A percentile compares a stretch with the other conserved stretches of the same genome.
Conservation (phyloP, 1,139 yeast species). For the Candida tropicalis region DNA sequence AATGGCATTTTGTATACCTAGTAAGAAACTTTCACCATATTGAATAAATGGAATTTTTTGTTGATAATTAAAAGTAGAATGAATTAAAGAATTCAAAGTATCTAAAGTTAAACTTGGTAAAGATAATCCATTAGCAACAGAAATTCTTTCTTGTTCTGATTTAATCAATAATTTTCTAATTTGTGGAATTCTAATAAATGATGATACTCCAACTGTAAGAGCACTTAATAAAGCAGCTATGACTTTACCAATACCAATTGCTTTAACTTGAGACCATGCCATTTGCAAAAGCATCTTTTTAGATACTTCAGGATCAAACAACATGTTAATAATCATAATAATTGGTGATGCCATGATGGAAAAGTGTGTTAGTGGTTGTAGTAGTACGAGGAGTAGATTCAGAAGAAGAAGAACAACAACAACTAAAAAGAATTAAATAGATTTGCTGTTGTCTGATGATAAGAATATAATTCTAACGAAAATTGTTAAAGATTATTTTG, state of each 20-base stretch:
- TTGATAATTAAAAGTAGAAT: constrained; percentile 43
- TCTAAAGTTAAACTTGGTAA: constrained; percentile 41
- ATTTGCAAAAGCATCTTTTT: constrained; percentile 43
- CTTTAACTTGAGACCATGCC: constrained; percentile 39
- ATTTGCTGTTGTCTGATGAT: too few species aligned
- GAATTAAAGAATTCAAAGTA: constrained; percentile 41
- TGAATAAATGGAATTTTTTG: constrained; percentile 39
- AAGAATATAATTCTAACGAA: too few species aligned
- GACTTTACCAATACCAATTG: constrained; percentile 40
- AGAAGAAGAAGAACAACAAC: neutral
- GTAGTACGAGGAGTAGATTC: neutral
- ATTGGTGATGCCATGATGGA: constrained; percentile 27
- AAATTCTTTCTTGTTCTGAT: constrained; percentile 28
- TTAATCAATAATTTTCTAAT: constrained; percentile 36
- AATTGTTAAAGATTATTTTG: too few species aligned
- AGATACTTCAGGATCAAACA: constrained; percentile 44
- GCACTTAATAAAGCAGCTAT: constrained; percentile 39
- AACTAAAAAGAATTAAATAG: too few species aligned
- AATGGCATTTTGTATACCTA: constrained; percentile 44
- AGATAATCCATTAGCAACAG: constrained; percentile 44
- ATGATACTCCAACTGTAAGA: constrained; percentile 42
- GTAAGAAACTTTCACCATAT: constrained; percentile 46
- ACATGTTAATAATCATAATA: constrained; percentile 31
- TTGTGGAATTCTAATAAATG: constrained; percentile 47
- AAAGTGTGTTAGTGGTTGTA: neutral